phyloP scores from a whole-genome alignment of 768 basidiomycete genomes.

The Lentinula lateritia region DNA sequence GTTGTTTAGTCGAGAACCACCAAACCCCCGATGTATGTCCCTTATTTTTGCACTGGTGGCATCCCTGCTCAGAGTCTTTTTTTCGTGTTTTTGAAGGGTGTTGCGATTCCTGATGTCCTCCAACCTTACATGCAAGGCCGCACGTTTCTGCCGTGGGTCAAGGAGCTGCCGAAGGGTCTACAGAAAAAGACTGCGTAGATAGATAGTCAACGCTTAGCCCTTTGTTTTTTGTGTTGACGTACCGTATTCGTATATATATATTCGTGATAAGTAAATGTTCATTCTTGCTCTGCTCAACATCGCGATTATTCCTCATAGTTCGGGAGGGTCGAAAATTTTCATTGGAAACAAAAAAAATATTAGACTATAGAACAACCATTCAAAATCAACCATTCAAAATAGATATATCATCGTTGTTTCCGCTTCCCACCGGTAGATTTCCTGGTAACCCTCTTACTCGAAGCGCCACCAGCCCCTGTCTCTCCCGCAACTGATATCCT shows the following conservation, averaged over 20 bases:
- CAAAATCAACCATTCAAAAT: no score
- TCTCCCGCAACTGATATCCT: background rate
- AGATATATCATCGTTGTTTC: background rate
- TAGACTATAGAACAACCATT: no score
- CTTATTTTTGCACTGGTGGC: background rate
- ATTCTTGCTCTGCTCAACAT: no score
- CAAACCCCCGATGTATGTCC: slow-evolving; percentile 84
- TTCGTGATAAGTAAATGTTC: no score
- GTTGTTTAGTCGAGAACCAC: slow-evolving; percentile 98
- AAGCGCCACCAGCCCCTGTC: background rate
- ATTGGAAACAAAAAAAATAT: no score
- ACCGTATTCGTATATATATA: no score
- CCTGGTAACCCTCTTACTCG: background rate
- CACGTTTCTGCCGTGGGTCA: slow-evolving; percentile 81
- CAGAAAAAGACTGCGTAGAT: slow-evolving; percentile 50
- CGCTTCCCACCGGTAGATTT: background rate
- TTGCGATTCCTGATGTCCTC: slow-evolving; percentile 84
- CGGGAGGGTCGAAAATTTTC: no score
- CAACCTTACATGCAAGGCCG: slow-evolving; percentile 96
- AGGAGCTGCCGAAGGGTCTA: slow-evolving; percentile 71
- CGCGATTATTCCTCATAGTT: no score
- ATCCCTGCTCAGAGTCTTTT: background rate
- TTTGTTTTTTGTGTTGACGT: no score
- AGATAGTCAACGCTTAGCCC: slow-evolving; percentile 22
- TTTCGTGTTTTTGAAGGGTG: background rate